phyloP scores from a whole-genome alignment of 169 alveolate genomes.

The Miamiensis avidus region DNA sequence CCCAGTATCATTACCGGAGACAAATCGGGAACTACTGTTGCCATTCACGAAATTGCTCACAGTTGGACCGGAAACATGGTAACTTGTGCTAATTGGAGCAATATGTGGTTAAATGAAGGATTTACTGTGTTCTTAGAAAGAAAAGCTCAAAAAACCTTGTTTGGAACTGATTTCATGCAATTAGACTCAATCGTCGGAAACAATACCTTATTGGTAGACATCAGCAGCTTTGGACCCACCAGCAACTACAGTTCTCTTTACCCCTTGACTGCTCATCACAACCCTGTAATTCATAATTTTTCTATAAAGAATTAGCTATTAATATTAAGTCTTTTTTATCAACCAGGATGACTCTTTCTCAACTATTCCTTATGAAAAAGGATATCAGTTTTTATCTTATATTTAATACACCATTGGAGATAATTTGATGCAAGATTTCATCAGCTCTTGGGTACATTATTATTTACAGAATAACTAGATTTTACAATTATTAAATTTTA shows the following conservation, averaged over 20 bases:
- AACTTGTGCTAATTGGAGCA: slow-evolving; percentile 80
- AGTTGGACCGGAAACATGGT: slow-evolving; percentile 91
- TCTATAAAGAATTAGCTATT: no score
- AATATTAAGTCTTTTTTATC: background rate
- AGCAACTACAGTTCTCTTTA: slow-evolving; percentile 69
- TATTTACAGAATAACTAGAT: no score
- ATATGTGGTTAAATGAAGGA: slow-evolving; percentile 92
- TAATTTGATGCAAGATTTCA: slow-evolving; percentile 53
- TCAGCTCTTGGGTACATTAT: slow-evolving; percentile 20
- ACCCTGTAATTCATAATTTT: slow-evolving; percentile 84
- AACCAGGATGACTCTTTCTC: slow-evolving; percentile 52
- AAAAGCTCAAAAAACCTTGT: slow-evolving; percentile 56
- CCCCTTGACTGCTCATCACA: slow-evolving; percentile 66
- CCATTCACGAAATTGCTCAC: slow-evolving; percentile 89
- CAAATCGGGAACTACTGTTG: slow-evolving; percentile 68
- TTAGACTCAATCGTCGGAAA: slow-evolving; percentile 61
- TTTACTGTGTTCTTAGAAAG: slow-evolving; percentile 88
- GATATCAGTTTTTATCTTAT: slow-evolving; percentile 56
- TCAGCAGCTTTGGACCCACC: slow-evolving; percentile 46
- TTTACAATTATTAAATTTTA: no score
- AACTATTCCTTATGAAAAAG: slow-evolving; percentile 87
- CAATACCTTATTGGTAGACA: slow-evolving; percentile 41
- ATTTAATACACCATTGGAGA: slow-evolving; percentile 72
- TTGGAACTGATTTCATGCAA: slow-evolving; percentile 56
- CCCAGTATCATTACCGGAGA: slow-evolving; percentile 90